Evolutionary conservation across 441 rosid species (phyloP).

Genomic region (Gossypium schwendimanii): DNA sequence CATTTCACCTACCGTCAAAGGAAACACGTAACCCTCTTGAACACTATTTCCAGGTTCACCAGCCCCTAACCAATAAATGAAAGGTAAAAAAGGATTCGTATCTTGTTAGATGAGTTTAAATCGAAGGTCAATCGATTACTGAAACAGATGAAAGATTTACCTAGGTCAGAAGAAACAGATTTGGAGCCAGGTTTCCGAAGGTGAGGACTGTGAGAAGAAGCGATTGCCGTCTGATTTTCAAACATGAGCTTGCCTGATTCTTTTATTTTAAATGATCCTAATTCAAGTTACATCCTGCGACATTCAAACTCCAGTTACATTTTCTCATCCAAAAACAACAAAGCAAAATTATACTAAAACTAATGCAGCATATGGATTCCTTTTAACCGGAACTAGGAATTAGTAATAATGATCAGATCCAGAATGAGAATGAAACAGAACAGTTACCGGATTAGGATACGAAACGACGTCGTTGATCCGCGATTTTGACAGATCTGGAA

Average conservation of each 20-base stretch:
- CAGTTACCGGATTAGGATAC: background rate
- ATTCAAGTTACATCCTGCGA: constrained; percentile 10
- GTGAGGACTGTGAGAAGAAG: constrained; percentile 43
- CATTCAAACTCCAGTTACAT: background rate
- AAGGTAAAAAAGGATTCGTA: background rate
- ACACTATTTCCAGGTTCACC: constrained; percentile 30
- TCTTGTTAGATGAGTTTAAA: background rate
- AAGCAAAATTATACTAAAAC: background rate
- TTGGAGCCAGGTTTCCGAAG: constrained; percentile 52
- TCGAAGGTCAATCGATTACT: background rate
- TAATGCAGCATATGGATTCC: background rate
- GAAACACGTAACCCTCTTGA: constrained; percentile 23
- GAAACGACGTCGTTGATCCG: background rate
- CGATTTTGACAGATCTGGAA: constrained; percentile 3
- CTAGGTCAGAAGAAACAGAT: constrained; percentile 38
- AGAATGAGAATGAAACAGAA: background rate
- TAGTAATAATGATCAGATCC: constrained; percentile 3
- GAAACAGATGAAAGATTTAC: constrained; percentile 17
- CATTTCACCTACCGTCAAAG: constrained; percentile 35
- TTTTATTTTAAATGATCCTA: background rate
- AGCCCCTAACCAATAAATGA: constrained; percentile 19
- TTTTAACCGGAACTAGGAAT: background rate
- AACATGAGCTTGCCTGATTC: constrained; percentile 31
- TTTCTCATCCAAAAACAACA: background rate
- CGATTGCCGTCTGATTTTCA: constrained; percentile 35